Conservation (phyloP, 345 rosid genomes). For the Salix viminalis region DNA sequence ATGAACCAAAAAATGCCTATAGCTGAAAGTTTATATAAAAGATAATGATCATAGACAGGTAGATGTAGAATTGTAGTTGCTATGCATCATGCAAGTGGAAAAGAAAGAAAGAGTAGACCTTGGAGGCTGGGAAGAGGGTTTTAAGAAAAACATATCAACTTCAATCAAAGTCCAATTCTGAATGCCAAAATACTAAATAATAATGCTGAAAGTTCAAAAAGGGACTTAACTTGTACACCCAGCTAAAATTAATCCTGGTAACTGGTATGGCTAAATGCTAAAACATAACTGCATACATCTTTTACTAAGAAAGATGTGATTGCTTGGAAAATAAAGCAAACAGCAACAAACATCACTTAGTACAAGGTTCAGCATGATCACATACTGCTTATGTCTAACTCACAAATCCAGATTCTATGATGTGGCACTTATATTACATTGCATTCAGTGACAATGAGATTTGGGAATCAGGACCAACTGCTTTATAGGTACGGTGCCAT, state of each 20-base stretch:
- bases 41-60: background rate
- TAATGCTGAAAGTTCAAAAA: background rate
- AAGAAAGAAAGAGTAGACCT: background rate
- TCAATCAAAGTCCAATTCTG: background rate
- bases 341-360: too few relatives aligned
- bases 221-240: too few relatives aligned
- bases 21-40: background rate
- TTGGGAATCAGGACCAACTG: background rate
- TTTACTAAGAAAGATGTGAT: too few relatives aligned
- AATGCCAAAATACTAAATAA: background rate
- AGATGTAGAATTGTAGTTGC: background rate
- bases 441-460: background rate
- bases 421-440: too few relatives aligned
- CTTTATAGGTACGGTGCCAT: background rate
- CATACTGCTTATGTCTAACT: too few relatives aligned
- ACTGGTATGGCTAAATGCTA: too few relatives aligned
- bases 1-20: background rate
- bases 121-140: background rate
- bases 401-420: too few relatives aligned
- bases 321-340: too few relatives aligned
- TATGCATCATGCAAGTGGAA: background rate
- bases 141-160: background rate
- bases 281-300: too few relatives aligned
- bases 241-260: too few relatives aligned
- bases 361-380: too few relatives aligned